Evolutionary conservation across 441 rosid species (phyloP).

Genomic region (Gossypium davidsonii): DNA sequence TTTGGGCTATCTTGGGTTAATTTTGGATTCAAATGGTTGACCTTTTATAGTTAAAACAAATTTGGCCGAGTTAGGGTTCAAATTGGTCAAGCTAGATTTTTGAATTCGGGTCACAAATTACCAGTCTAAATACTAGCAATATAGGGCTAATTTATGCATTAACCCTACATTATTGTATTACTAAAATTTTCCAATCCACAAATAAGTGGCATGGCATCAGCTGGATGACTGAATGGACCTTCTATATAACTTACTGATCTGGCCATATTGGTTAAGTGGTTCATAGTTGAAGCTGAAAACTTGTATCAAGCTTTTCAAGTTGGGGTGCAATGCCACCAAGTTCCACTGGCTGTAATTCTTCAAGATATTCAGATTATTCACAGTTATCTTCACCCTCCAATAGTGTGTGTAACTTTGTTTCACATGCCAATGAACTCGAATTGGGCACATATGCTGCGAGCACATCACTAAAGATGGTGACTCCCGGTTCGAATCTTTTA

Average conservation of each 20-base stretch:
- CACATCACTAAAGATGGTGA: constrained; percentile 42
- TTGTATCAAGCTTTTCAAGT: constrained; percentile 39
- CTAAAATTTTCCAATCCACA: neutral
- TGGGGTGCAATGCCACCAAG: constrained; percentile 73
- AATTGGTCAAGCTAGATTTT: too few relatives aligned
- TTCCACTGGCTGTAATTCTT: constrained; percentile 75
- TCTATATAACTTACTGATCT: constrained; percentile 41
- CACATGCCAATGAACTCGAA: constrained; percentile 81
- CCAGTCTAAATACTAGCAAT: too few relatives aligned
- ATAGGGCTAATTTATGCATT: neutral
- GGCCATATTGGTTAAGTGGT: constrained; percentile 41
- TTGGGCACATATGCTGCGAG: constrained; percentile 67
- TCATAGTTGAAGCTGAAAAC: constrained; percentile 74
- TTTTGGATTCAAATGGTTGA: too few relatives aligned
- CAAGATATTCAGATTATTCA: constrained; percentile 49
- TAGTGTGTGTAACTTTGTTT: constrained; percentile 65
- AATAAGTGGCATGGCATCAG: neutral
- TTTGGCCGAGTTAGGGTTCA: too few relatives aligned
- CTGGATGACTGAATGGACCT: neutral
- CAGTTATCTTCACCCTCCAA: constrained; percentile 76
- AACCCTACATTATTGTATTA: neutral
- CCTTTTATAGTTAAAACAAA: too few relatives aligned
- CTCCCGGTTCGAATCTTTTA: constrained; percentile 34
- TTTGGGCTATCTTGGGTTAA: too few relatives aligned
- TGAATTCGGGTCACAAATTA: too few relatives aligned